Base-by-base conservation (phyloP, 2,329 filamentous ascomycete species). In the Fusarium sp. region DNA sequence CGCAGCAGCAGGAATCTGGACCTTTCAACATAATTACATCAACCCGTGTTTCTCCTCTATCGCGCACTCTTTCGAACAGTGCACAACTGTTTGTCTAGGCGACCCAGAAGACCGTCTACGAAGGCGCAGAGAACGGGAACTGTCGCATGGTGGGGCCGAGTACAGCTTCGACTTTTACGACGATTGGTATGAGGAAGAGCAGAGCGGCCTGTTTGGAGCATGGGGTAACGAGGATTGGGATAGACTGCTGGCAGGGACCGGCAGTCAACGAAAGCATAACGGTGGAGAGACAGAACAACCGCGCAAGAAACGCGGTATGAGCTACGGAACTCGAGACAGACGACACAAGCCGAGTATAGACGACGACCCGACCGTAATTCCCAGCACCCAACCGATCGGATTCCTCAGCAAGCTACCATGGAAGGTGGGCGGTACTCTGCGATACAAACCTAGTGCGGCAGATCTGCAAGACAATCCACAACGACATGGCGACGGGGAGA, bases 141-240 rank as follows among this genome's bases (percentile, higher is more conserved):
- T 85, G 10, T 81, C 82, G 23, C 79, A 81, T 62, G 88, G 87
- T 4, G 79, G 88, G 50, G 91, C 94, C 26, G 94, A 97, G 79
- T 88, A 91, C 73, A 94, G 88, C 74, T 98, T 98, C 76, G 95
- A 97, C 78, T 98, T 98, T 77, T 98, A 98, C 81, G 95, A 97
- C 78, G 95, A 97, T 78, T 98, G 95, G 95, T 93, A 97, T 63
- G 83, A 86, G 55, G 85, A 87, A 47, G 82, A 84, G 53, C 78
- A 80, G 50, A 51, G 71, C 32, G 85, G 89, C 1, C 77, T 95
- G 46, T 81, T 94, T 51, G 90, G 85, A 43, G 80, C 88, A 44
- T 97, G 93, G 92, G 89, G 90, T 38, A 89, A 82, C 70, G 94
- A 96, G 73, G 94, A 97, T 75, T 89, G 96, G 81, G 95, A 97